Evolutionary conservation across 1,284 basidiomycete species (phyloP).

Genomic region (Ganoderma meredithae): DNA sequence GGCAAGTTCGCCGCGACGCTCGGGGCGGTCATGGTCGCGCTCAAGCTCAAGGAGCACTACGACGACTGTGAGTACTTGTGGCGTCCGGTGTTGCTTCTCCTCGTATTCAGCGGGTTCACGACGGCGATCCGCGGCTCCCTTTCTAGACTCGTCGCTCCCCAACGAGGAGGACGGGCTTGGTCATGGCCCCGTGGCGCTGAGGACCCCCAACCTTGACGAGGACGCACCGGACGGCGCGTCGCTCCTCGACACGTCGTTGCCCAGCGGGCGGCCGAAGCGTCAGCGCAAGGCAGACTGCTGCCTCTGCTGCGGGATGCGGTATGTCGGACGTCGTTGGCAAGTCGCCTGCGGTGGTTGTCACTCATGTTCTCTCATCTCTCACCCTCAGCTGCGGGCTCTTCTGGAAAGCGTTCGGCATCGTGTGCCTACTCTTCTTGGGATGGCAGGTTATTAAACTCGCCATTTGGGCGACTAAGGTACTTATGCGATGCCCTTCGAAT

Average conservation of each 20-base stretch:
- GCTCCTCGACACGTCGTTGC: constrained; percentile 51
- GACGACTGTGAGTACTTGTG: constrained; percentile 54
- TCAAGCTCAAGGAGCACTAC: constrained; percentile 57
- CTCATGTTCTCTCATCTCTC: neutral
- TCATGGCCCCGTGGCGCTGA: constrained; percentile 45
- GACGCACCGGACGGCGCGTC: constrained; percentile 37
- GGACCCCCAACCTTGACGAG: constrained; percentile 42
- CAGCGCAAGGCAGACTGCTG: constrained; percentile 52
- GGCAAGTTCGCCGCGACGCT: constrained; percentile 46
- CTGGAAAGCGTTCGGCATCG: constrained; percentile 63
- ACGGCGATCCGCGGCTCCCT: neutral
- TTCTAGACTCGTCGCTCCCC: constrained; percentile 51
- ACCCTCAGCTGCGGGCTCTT: constrained; percentile 54
- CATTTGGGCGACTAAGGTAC: constrained; percentile 53
- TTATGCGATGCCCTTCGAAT: neutral
- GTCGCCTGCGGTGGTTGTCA: neutral
- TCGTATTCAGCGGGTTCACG: neutral
- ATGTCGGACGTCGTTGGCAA: constrained; percentile 26
- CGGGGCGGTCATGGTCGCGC: constrained; percentile 52
- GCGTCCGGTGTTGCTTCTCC: neutral
- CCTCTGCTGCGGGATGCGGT: constrained; percentile 63
- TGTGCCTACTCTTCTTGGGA: constrained; percentile 48
- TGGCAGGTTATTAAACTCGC: constrained; percentile 55
- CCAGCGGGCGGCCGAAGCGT: constrained; percentile 38
- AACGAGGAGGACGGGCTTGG: constrained; percentile 50